phyloP scores from a whole-genome alignment of 805 yeast genomes.

The Hagleromyces aurorensis region DNA sequence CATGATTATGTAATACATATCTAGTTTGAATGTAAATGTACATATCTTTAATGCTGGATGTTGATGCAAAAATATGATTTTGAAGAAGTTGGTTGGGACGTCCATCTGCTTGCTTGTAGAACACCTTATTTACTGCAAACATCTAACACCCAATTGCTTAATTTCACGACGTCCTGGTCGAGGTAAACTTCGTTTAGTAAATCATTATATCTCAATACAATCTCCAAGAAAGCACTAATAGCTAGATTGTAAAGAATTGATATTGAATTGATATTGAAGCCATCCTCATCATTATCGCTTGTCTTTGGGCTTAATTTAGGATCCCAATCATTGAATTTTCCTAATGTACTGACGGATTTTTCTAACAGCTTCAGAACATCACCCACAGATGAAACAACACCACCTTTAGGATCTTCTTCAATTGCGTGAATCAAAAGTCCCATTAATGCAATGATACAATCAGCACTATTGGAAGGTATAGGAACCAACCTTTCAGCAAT shows the following conservation, averaged over 20 bases:
- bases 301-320: slow-evolving; percentile 8
- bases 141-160: slow-evolving; percentile 69
- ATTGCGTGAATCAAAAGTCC: slow-evolving; percentile 44
- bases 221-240: slow-evolving; percentile 53
- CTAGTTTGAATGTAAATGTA: too few species aligned
- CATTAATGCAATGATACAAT: slow-evolving; percentile 51
- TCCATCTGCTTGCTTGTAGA: too few species aligned
- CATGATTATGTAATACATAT: too few species aligned
- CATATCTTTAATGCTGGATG: too few species aligned
- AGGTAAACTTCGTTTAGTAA: slow-evolving; percentile 57
- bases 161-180: slow-evolving; percentile 52
- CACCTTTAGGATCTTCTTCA: slow-evolving; percentile 53
- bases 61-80: too few species aligned
- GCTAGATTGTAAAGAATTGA: slow-evolving; percentile 55
- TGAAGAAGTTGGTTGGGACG: too few species aligned
- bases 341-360: slow-evolving; percentile 47
- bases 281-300: slow-evolving; percentile 9
- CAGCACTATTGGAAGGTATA: slow-evolving; percentile 59
- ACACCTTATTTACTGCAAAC: slow-evolving; percentile 21
- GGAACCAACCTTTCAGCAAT: slow-evolving; percentile 56
- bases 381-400: slow-evolving; percentile 46
- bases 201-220: slow-evolving; percentile 56
- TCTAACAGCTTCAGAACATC: slow-evolving; percentile 55
- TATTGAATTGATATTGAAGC: slow-evolving; percentile 39
- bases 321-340: slow-evolving; percentile 37